phyloP scores from a whole-genome alignment of 169 alveolate genomes.

The Cyclospora cayetanensis region DNA sequence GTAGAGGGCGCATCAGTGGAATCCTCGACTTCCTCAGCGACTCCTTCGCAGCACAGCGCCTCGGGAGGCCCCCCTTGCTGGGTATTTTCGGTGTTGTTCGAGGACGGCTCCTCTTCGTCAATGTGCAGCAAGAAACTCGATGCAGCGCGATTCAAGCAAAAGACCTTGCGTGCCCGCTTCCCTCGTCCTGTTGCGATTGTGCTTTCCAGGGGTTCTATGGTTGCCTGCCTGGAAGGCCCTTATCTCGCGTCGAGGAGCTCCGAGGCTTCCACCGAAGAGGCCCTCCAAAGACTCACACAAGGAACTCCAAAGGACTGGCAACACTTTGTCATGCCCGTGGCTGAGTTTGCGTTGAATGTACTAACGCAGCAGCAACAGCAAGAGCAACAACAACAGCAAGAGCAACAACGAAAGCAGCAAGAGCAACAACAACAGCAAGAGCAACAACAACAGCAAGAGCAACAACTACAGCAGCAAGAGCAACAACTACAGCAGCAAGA shows the following conservation, averaged over 20 bases:
- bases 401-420: not conserved
- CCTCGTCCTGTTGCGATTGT: not conserved
- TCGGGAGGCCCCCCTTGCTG: conserved; percentile 2
- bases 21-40: too few species aligned
- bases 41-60: too few species aligned
- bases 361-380: conserved; percentile 1
- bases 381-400: not conserved
- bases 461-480: too few species aligned
- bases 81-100: not conserved
- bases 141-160: not conserved
- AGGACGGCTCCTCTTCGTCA: not conserved
- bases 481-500: conserved; percentile 5
- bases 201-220: not conserved
- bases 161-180: not conserved
- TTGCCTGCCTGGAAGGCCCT: not conserved
- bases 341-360: not conserved
- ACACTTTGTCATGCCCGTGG: not conserved
- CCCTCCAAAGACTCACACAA: not conserved
- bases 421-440: conserved; percentile 7
- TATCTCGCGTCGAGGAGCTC: not conserved
- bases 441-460: not conserved
- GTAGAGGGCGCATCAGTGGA: too few species aligned
- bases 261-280: not conserved
- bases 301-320: not conserved
- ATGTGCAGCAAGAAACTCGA: not conserved